Evolutionary conservation across 371 early-diverging fungal species (phyloP).

Genomic region (Mortierella sp.): DNA sequence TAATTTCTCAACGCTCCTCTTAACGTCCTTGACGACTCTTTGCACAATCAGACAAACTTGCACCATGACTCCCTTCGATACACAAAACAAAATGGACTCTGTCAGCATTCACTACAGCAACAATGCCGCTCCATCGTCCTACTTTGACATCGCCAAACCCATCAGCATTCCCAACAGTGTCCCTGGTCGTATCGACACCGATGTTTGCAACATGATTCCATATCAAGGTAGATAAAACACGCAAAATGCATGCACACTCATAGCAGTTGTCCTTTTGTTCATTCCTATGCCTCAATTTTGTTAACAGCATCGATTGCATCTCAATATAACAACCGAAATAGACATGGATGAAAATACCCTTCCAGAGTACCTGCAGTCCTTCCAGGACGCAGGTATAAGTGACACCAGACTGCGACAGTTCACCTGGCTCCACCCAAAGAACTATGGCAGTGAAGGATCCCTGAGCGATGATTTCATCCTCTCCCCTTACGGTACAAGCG

Average conservation of each 20-base stretch:
- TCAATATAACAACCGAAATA: background rate
- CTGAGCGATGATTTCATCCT: constrained; percentile 37
- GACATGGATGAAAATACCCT: background rate
- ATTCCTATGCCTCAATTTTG: background rate
- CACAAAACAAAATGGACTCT: background rate
- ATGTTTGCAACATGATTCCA: background rate
- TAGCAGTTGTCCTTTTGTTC: background rate
- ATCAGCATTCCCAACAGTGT: constrained; percentile 31
- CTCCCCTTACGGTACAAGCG: constrained; percentile 44
- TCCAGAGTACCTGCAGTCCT: constrained; percentile 37
- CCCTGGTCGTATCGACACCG: constrained; percentile 8
- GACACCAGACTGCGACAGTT: constrained; percentile 33
- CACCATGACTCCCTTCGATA: constrained; percentile 1
- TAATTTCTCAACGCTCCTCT: background rate
- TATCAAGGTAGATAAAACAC: constrained; percentile 15
- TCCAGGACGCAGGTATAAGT: constrained; percentile 44
- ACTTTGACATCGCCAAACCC: constrained; percentile 43
- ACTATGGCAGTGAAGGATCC: constrained; percentile 38
- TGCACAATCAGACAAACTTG: background rate
- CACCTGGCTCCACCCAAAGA: constrained; percentile 46
- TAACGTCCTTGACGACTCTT: background rate
- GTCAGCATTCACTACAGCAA: background rate
- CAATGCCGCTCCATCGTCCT: constrained; percentile 10
- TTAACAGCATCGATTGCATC: background rate
- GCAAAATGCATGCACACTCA: background rate